These are phyloP conservation scores for Wickerhamiella sorbophila DNA, from an alignment of 805 yeast genomes.

Conservation along the genomic window DNA sequence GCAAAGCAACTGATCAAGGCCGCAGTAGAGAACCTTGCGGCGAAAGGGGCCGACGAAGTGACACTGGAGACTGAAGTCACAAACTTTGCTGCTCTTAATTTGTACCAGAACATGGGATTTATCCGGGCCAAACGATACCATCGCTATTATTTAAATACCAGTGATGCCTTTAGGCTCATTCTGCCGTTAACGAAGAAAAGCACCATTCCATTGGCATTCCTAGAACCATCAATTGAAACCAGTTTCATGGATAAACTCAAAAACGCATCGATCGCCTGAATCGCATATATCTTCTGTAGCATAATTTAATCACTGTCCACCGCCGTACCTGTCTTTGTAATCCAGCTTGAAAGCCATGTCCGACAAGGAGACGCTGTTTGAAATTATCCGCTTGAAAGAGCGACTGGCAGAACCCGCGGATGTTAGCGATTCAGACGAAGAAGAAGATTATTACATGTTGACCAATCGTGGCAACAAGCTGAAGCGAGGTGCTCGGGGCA, in stretches of 20 bases:
- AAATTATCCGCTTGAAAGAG: conserved; percentile 20
- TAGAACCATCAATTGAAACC: conserved; percentile 2
- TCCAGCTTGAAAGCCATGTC: too few species aligned
- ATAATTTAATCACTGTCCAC: too few species aligned
- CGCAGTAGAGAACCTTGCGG: conserved; percentile 51
- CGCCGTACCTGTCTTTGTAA: too few species aligned
- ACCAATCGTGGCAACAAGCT: conserved; percentile 48
- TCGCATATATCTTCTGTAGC: too few species aligned
- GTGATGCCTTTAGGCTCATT: conserved; percentile 81
- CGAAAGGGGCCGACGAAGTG: conserved; percentile 69
- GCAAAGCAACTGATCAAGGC: conserved; percentile 56
- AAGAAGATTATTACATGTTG: conserved; percentile 21
- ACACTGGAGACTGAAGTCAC: conserved; percentile 83
- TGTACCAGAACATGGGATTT: conserved; percentile 69
- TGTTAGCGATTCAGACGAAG: conserved; percentile 22
- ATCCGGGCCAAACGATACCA: conserved; percentile 59
- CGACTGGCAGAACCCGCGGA: conserved; percentile 23
- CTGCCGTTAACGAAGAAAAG: conserved; percentile 60
- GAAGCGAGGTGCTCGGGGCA: conserved; percentile 34
- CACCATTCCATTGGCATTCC: conserved; percentile 22
- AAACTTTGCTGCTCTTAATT: conserved; percentile 50
- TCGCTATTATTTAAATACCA: conserved; percentile 80
- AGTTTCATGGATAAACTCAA: not conserved
- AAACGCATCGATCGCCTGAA: too few species aligned
- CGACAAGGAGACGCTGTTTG: conserved; percentile 3